A percentile compares a stretch with the other conserved stretches of the same genome.
Evolutionary conservation across 2,329 filamentous ascomycete genomes (phyloP).

Genomic region (Alternaria sp.): DNA sequence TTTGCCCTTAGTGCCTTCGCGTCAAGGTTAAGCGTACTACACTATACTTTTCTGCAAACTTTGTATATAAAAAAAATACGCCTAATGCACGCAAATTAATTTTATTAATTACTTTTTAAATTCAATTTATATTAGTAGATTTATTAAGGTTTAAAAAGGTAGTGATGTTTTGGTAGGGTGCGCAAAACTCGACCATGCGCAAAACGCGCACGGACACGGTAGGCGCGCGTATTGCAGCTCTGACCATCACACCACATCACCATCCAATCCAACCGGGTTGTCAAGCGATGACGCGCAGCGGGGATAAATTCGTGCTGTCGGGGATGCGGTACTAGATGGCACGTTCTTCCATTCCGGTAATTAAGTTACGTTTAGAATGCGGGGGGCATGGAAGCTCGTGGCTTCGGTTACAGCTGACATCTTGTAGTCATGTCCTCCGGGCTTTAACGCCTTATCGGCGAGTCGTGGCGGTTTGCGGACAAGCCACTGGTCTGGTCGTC

Average conservation of each 20-base stretch:
- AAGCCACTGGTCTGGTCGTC: neutral
- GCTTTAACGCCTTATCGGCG: neutral
- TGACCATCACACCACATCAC: conserved; percentile 4
- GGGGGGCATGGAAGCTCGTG: neutral
- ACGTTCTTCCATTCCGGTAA: neutral
- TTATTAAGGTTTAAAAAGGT: no score
- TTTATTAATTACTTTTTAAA: no score
- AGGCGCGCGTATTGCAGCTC: conserved; percentile 18
- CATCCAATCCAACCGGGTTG: neutral
- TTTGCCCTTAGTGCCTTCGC: no score
- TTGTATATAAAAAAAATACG: no score
- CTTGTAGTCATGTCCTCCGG: neutral
- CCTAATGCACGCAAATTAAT: no score
- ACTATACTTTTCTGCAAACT: no score
- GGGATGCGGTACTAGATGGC: neutral
- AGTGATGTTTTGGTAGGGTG: no score
- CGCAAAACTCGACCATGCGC: no score
- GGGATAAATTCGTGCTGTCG: neutral
- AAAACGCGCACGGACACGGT: no score
- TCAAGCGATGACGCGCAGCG: conserved; percentile 2
- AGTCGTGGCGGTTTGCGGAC: neutral
- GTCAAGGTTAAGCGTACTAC: no score
- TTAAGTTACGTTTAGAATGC: neutral
- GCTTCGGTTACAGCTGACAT: neutral
- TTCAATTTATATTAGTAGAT: no score